A percentile compares a stretch with the other conserved stretches of the same genome.
Evolutionary conservation across 2,329 filamentous ascomycete genomes (phyloP).

Genomic region (Ophiostoma ulmi): DNA sequence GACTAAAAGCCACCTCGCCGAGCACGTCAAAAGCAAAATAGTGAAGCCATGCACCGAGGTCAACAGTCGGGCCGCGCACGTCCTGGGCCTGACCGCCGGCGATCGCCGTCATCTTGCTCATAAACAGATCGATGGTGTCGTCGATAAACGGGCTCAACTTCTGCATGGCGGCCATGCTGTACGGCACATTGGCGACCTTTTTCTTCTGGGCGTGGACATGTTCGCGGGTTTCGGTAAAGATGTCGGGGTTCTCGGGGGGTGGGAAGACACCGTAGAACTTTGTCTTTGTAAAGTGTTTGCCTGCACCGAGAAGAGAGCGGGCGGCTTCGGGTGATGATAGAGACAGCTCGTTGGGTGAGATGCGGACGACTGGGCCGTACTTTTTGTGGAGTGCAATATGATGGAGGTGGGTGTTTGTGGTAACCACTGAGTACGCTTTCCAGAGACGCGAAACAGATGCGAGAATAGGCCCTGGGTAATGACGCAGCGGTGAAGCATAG

Average conservation of each 20-base stretch:
- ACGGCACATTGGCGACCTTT: conserved; percentile 47
- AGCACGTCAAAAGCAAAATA: conserved; percentile 47
- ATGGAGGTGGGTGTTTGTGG: conserved; percentile 40
- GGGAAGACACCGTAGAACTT: conserved; percentile 52
- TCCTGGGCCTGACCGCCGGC: conserved; percentile 27
- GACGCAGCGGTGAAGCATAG: conserved; percentile 36
- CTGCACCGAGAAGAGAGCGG: conserved; percentile 43
- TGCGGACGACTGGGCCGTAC: conserved; percentile 47
- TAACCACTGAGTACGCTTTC: conserved; percentile 39
- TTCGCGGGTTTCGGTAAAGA: conserved; percentile 53
- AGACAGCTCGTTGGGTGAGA: conserved; percentile 46
- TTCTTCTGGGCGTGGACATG: conserved; percentile 53
- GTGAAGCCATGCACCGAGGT: conserved; percentile 46
- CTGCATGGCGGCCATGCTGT: conserved; percentile 51
- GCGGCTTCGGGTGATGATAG: conserved; percentile 44
- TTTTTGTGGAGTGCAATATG: conserved; percentile 42
- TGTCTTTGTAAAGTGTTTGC: conserved; percentile 50
- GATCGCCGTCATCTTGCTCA: conserved; percentile 40
- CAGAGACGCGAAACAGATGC: conserved; percentile 38
- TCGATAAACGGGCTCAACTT: conserved; percentile 48
- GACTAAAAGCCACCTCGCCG: conserved; percentile 48
- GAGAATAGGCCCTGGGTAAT: conserved; percentile 35
- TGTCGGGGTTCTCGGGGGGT: conserved; percentile 52
- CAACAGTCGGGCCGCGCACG: conserved; percentile 30
- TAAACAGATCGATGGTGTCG: conserved; percentile 46